Evolutionary conservation across 2,329 filamentous ascomycete species (phyloP).

Genomic region (Plectosphaerella sp.): DNA sequence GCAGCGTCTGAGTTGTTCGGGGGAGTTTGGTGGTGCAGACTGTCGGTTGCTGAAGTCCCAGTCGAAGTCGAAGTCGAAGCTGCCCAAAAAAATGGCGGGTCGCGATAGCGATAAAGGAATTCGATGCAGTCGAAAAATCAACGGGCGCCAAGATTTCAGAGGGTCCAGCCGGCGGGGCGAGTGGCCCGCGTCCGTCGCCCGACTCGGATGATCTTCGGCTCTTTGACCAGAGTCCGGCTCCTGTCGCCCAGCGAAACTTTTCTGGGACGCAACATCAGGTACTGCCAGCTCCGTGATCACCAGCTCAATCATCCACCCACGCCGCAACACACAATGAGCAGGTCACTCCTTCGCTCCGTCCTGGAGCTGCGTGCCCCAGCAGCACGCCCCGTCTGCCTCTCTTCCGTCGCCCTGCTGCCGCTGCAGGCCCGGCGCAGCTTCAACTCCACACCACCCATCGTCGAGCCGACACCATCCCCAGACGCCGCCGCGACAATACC

Average conservation of each 20-base stretch:
- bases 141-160: slow-evolving; percentile 2
- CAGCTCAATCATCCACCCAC: not conserved
- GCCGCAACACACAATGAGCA: slow-evolving; percentile 39
- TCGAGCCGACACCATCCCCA: slow-evolving; percentile 30
- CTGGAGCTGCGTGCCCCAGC: slow-evolving; percentile 51
- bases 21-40: not conserved
- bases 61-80: not conserved
- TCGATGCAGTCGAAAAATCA: slow-evolving; percentile 2
- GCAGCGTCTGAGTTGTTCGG: slow-evolving; percentile 1
- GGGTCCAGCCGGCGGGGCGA: not conserved
- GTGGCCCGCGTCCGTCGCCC: not conserved
- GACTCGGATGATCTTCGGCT: not conserved
- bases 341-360: slow-evolving; percentile 59
- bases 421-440: slow-evolving; percentile 30
- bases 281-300: not conserved
- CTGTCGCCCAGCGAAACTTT: slow-evolving; percentile 1
- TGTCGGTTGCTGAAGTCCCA: not conserved
- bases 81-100: slow-evolving; percentile 9
- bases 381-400: slow-evolving; percentile 28
- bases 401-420: slow-evolving; percentile 15
- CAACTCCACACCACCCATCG: slow-evolving; percentile 45
- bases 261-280: not conserved
- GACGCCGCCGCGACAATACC: slow-evolving; percentile 8
- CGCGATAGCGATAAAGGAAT: slow-evolving; percentile 4
- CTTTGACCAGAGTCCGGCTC: not conserved